Base-by-base conservation (phyloP, 2,329 filamentous ascomycete genomes). In the Grosmannia clavigera region DNA sequence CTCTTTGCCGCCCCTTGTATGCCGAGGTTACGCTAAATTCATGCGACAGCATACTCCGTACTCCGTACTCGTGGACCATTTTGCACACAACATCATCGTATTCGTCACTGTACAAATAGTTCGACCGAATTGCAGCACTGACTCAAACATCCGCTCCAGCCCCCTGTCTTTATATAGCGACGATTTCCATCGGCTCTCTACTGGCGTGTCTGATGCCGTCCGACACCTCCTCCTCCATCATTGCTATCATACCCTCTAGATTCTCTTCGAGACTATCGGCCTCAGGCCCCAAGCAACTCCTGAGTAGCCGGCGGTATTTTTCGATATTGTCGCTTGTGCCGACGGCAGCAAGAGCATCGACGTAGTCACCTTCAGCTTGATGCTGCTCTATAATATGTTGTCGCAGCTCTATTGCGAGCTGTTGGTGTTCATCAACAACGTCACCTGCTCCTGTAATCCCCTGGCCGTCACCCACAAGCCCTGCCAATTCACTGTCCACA, bases 321-420 rank as follows among this genome's bases (percentile, higher is more conserved):
- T 85, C 85, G 64, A 88, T 87, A 69, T 85, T 84, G 70, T 89
- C 86, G 43, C 85, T 84, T 46, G 86, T 83, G 51, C 87, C 87
- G 12, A 87, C 84, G 63, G 84, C 79, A 53, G 81, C 82, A 54
- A 89, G 75, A 14, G 85, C 85, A 57, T 83, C 79, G 50, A 88
- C 82, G 63, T 90, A 89, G 62, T 88, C 84, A 16, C 73, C 71
- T 65, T 90, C 86, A 3, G 85, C 78, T 51, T 77, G 73, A 56
- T 80, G 77, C 66, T 88, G 83, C 66, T 87, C 82, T 4, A 74
- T 70, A 54, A 87, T 75, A 55, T 84, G 74, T 9, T 76, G 71
- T 53, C 75, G 76, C 25, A 90, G 75, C 64, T 85, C 75, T 35
- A 79, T 74, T 2, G 83, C 81, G 5, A 90, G 74, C 48, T 73